Conservation (phyloP, 306 rosid species). For the Vigna angularis region DNA sequence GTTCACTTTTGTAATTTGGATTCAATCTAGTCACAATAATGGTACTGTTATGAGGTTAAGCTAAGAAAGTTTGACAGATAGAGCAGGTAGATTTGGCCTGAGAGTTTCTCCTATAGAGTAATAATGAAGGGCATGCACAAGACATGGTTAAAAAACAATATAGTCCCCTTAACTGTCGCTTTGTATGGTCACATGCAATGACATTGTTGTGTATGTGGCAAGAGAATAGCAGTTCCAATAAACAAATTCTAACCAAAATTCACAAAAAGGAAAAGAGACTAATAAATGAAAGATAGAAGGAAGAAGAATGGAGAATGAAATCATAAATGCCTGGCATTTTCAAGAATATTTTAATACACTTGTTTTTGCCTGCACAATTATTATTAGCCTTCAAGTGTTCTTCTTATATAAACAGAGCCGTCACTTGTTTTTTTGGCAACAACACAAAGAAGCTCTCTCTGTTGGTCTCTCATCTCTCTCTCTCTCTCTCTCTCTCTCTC, state of each 20-base stretch:
- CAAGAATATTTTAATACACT: constrained; percentile 46
- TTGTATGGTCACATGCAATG: constrained; percentile 54
- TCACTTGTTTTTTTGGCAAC: constrained; percentile 46
- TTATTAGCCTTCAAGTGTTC: constrained; percentile 40
- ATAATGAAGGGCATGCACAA: constrained; percentile 19
- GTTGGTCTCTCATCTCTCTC: constrained; percentile 13
- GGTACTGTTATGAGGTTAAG: constrained; percentile 25
- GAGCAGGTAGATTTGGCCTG: constrained; percentile 39
- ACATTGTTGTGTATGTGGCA: constrained; percentile 57
- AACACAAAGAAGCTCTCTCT: constrained; percentile 40
- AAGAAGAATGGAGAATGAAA: constrained; percentile 47
- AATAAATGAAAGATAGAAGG: constrained; percentile 43
- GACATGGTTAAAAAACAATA: constrained; percentile 29
- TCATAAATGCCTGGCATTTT: constrained; percentile 49
- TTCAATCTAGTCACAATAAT: constrained; percentile 2
- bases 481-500: constrained; percentile 1
- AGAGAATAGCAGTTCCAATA: constrained; percentile 36
- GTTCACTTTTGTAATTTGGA: constrained; percentile 17
- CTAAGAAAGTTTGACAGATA: constrained; percentile 39
- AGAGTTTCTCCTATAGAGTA: constrained; percentile 11
- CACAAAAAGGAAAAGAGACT: constrained; percentile 55
- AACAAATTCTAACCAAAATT: constrained; percentile 60
- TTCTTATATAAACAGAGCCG: constrained; percentile 66
- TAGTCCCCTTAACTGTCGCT: constrained; percentile 45
- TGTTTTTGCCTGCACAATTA: constrained; percentile 43